A percentile compares a stretch with the other conserved stretches of the same genome.
These are phyloP conservation scores for Candida vaughaniae DNA, from an alignment of 805 yeast genomes.

Conservation along the genomic window DNA sequence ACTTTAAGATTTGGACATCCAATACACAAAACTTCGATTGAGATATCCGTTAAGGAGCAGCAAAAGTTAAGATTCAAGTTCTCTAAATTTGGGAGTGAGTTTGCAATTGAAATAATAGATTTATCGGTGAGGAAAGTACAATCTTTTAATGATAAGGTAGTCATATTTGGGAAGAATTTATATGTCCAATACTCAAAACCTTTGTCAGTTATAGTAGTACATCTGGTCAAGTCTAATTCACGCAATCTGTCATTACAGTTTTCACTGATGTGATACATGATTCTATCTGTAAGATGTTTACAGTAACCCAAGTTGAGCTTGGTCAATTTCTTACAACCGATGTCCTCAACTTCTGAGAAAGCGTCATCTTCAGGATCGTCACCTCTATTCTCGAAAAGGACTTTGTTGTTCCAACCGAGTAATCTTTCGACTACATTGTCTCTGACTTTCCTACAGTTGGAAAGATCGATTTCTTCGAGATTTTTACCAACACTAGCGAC, in stretches of 20 bases:
- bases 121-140: constrained; percentile 72
- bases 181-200: constrained; percentile 70
- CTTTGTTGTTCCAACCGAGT: constrained; percentile 49
- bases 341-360: constrained; percentile 15
- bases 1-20: constrained; percentile 58
- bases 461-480: constrained; percentile 60
- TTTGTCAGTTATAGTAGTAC: constrained; percentile 74
- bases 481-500: constrained; percentile 61
- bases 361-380: background rate
- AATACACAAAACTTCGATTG: constrained; percentile 63
- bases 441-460: constrained; percentile 71
- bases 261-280: constrained; percentile 61
- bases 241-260: constrained; percentile 58
- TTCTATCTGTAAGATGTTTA: constrained; percentile 67
- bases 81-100: constrained; percentile 57
- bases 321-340: constrained; percentile 62
- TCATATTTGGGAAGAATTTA: constrained; percentile 53
- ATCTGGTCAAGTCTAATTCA: constrained; percentile 63
- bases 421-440: constrained; percentile 70
- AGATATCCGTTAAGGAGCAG: constrained; percentile 68
- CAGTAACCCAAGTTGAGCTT: constrained; percentile 67
- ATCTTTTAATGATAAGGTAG: constrained; percentile 57
- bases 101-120: constrained; percentile 60
- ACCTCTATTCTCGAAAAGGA: background rate
- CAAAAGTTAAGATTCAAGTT: constrained; percentile 67